These are phyloP conservation scores for Linnemannia zychae DNA, from an alignment of 192 early-diverging fungal genomes.

Conservation along the genomic window DNA sequence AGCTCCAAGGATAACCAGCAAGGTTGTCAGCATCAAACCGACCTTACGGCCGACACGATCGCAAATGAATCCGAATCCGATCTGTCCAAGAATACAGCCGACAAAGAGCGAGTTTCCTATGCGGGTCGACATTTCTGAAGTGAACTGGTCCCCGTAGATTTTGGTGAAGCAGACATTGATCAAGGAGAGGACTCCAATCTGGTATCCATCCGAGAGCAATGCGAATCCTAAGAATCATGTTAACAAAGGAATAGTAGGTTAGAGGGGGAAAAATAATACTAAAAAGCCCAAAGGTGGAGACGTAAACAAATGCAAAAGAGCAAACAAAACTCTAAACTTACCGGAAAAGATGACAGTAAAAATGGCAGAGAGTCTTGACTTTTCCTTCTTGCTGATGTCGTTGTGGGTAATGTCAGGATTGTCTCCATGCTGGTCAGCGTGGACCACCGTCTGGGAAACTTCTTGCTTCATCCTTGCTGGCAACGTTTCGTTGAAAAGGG, in stretches of 20 bases:
- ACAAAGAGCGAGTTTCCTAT: constrained; percentile 61
- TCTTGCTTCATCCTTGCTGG: not conserved
- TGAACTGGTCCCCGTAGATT: constrained; percentile 49
- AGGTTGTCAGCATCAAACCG: constrained; percentile 56
- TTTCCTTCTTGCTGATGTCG: not conserved
- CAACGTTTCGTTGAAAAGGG: not conserved
- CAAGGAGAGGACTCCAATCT: constrained; percentile 61
- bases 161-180: constrained; percentile 56
- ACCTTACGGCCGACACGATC: constrained; percentile 64
- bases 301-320: not conserved
- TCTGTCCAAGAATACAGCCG: constrained; percentile 59
- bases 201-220: constrained; percentile 65
- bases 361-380: constrained; percentile 21
- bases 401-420: not conserved
- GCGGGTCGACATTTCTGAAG: constrained; percentile 43
- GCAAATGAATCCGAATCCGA: constrained; percentile 56
- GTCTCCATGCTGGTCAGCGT: not conserved
- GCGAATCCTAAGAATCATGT: constrained; percentile 23
- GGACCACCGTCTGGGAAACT: not conserved
- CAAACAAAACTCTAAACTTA: not conserved
- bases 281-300: not conserved
- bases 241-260: not conserved
- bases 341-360: constrained; percentile 35
- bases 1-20: constrained; percentile 60
- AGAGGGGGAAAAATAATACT: too few species aligned